phyloP scores from a whole-genome alignment of 805 yeast genomes.

The Monosporozyma yasuniensis region DNA sequence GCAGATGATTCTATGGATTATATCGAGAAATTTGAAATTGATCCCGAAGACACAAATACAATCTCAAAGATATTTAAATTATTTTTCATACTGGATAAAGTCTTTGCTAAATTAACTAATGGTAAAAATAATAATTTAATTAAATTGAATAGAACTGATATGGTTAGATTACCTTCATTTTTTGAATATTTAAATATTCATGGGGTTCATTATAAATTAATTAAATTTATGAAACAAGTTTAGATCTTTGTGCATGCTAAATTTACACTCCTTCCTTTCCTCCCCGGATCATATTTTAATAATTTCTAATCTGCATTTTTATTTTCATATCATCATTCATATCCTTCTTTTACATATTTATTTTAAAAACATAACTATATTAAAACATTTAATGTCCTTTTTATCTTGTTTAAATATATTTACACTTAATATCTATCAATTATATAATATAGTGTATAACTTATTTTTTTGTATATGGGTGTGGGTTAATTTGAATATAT shows the following conservation, averaged over 20 bases:
- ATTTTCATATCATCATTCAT: too few relatives aligned
- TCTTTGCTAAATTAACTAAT: conserved; percentile 33
- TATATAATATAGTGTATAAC: background rate
- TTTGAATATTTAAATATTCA: conserved; percentile 30
- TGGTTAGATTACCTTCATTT: conserved; percentile 36
- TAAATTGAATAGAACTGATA: conserved; percentile 40
- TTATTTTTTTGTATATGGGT: background rate
- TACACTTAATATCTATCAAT: background rate
- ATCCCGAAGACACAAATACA: conserved; percentile 17
- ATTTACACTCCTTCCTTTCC: background rate
- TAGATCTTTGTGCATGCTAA: conserved; percentile 29
- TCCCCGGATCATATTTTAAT: background rate
- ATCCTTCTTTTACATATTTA: too few relatives aligned
- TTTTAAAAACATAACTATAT: too few relatives aligned
- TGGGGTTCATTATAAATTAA: conserved; percentile 38
- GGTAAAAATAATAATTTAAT: conserved; percentile 29
- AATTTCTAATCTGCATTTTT: background rate
- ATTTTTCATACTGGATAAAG: conserved; percentile 33
- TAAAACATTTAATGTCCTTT: too few relatives aligned
- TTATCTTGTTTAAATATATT: too few relatives aligned
- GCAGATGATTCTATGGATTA: conserved; percentile 64
- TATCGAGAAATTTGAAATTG: conserved; percentile 35
- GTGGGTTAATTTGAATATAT: background rate
- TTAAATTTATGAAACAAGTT: conserved; percentile 36
- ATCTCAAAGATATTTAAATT: conserved; percentile 33